Evolutionary conservation across 78 protist species (phyloP), one percentile per base, ranked within the genome.

Genomic region (Dictyostelium brefeldianum): DNA sequence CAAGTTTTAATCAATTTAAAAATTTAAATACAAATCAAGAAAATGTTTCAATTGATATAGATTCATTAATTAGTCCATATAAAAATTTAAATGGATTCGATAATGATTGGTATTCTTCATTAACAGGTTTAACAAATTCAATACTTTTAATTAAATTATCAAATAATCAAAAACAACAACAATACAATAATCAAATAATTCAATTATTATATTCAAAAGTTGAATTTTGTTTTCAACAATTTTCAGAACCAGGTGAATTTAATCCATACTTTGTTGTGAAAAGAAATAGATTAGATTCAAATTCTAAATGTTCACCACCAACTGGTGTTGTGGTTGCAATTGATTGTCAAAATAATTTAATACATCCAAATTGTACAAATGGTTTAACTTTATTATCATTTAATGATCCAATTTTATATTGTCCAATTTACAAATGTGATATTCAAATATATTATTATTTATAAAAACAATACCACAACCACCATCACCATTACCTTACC

Each of bases 291-390:
- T 22, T 62, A 10, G 70, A 62, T 11, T 31, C 43, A 25, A 10
- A n/a, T 22, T 22, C 70, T 10, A 62, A 62, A 25, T 62, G 70
- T 62, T n/a, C 70, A 22, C 70, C 70, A 25, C 70, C 70, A 62
- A 62, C 70, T 62, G 70, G 70, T 25, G 29, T n/a, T 62, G 41
- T 62, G 9, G 25, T 62, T 25, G 43, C 70, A 0, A 2, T 62
- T 5, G 41, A 27, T 8, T 62, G 70, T 25, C 1, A 2, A 1
- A 36, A 2, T 36, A 2, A 36, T 36, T 2, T 36, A 36, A 36
- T 36, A 36, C 36, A 22, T 7, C 70, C 70, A 62, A 25, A 25
- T 62, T 62, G 70, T 62, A 25, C 29, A 62, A 25, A 62, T 9
- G 70, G 43, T 62, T 62, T 25, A 25, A n/a, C 29, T 22, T 62